Percentiles rank a stretch among this genome's conserved stretches.
Evolutionary conservation across 2,329 filamentous ascomycete genomes (phyloP).

Genomic region (Neonectria punicea): DNA sequence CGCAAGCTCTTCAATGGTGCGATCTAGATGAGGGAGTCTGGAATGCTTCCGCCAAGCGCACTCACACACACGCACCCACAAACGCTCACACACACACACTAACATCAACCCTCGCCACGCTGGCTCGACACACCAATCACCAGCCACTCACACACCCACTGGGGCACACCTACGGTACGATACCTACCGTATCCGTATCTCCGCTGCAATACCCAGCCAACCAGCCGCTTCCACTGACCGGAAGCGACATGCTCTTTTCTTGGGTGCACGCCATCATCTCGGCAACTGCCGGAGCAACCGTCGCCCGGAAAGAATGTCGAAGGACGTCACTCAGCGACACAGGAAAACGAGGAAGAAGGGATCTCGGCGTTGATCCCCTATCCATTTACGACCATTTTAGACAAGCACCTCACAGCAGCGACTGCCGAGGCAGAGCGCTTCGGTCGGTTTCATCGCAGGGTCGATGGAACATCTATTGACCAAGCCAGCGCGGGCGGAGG

Average conservation of each 20-base stretch:
- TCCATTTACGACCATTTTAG: slow-evolving; percentile 8
- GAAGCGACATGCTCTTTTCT: slow-evolving; percentile 1
- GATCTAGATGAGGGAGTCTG: slow-evolving; percentile 13
- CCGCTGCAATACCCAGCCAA: slow-evolving; percentile 8
- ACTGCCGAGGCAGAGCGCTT: slow-evolving; percentile 41
- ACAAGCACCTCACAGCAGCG: slow-evolving; percentile 14
- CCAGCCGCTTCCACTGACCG: slow-evolving; percentile 10
- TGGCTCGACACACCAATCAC: slow-evolving; percentile 13
- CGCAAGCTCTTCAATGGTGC: slow-evolving; percentile 3
- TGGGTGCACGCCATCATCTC: slow-evolving; percentile 18
- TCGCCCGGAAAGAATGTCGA: slow-evolving; percentile 1
- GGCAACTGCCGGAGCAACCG: slow-evolving; percentile 12
- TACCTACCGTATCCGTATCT: background rate
- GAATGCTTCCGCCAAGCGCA: slow-evolving; percentile 7
- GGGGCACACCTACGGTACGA: background rate
- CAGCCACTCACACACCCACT: slow-evolving; percentile 11
- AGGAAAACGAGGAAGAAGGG: background rate
- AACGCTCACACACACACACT: background rate
- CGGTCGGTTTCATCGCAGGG: slow-evolving; percentile 26
- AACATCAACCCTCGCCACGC: slow-evolving; percentile 19
- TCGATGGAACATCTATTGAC: slow-evolving; percentile 4
- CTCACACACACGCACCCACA: background rate
- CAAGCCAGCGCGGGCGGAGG: background rate
- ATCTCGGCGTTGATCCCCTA: background rate
- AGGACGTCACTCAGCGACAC: background rate